A percentile compares a stretch with the other conserved stretches of the same genome.
Evolutionary conservation across 345 rosid species (phyloP).

Genomic region (Pistacia integerrima): DNA sequence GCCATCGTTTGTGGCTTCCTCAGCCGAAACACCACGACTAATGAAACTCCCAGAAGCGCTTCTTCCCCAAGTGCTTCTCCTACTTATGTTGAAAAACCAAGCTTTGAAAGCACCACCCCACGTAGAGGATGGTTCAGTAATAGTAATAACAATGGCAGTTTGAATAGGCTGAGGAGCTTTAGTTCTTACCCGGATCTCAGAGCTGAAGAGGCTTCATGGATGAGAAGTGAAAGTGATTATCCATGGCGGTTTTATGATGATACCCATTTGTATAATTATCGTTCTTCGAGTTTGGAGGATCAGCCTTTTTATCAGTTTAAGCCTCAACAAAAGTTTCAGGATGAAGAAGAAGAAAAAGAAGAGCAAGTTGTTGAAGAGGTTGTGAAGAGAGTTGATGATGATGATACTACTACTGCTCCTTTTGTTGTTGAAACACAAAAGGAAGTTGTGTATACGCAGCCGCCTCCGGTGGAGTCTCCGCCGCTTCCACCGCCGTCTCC

Average conservation of each 20-base stretch:
- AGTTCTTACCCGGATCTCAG: constrained; percentile 88
- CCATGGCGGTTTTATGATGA: constrained; percentile 79
- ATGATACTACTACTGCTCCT: constrained; percentile 21
- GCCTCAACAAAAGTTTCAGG: constrained; percentile 13
- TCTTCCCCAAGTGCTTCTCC: neutral
- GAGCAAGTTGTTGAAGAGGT: neutral
- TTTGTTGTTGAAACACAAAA: constrained; percentile 2
- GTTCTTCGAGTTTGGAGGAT: constrained; percentile 34
- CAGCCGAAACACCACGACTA: constrained; percentile 38
- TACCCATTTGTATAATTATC: constrained; percentile 44
- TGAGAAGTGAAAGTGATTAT: constrained; percentile 31
- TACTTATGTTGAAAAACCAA: constrained; percentile 26
- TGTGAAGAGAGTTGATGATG: neutral
- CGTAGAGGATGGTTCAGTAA: constrained; percentile 38
- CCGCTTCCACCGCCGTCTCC: constrained; percentile 19
- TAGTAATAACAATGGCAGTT: constrained; percentile 14
- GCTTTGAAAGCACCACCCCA: constrained; percentile 31
- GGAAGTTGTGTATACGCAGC: constrained; percentile 15
- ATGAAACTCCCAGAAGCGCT: neutral
- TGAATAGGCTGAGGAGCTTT: constrained; percentile 57
- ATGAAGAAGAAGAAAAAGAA: constrained; percentile 17
- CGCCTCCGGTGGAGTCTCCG: neutral
- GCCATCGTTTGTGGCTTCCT: constrained; percentile 81
- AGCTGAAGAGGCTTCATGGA: constrained; percentile 43
- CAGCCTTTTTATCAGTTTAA: constrained; percentile 19